Base-by-base conservation (phyloP, 768 basidiomycete species). In the Kwoniella dendrophila region DNA sequence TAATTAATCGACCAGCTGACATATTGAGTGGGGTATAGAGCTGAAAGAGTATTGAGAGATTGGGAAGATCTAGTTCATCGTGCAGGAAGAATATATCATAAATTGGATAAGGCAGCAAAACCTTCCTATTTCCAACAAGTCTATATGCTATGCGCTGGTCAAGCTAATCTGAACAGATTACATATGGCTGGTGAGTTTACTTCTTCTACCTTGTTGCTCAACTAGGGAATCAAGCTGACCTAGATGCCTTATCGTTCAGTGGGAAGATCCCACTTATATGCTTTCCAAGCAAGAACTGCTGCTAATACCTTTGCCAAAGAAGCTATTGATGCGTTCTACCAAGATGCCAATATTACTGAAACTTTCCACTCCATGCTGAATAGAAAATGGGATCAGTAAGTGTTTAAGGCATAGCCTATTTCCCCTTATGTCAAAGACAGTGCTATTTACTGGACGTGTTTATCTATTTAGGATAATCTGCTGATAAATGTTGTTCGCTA, bases 81-180 rank as follows among this genome's bases (percentile, higher is more conserved):
- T 4, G 86, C 87, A 0, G 84, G 84, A 0, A 74, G 80, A 3
- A 80, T 89, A 4, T 87, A 86, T 74, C 81, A 86, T 70, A 78
- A 77, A 24, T 78, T 89, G 5, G 76, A 84, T 0, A 63, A 78
- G 14, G 79, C 67, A 1, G 81, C 78, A 55, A 80, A 87, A 66
- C 81, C 86, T 1, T 84, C 88, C 0, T 90, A 85, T 80, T 89
- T 85, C 83, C 83, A 90, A 73, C 81, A 86, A n/a, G 83, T 90
- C 1, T 64, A 64, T 26, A 63, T 65, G 34, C 61, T 68, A 5
- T 58, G 58, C 4, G 86, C 86, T 24, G 86, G 88, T 67, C 85
- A 84, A 64, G 79, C 82, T 36, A 88, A 85, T 49, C 71, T 88
- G 27, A 84, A 82, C 12, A 82, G 82, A 57, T 82, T 88, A 82